Conservation (phyloP, 805 yeast species). For the Helenozyma rhizophorensis region DNA sequence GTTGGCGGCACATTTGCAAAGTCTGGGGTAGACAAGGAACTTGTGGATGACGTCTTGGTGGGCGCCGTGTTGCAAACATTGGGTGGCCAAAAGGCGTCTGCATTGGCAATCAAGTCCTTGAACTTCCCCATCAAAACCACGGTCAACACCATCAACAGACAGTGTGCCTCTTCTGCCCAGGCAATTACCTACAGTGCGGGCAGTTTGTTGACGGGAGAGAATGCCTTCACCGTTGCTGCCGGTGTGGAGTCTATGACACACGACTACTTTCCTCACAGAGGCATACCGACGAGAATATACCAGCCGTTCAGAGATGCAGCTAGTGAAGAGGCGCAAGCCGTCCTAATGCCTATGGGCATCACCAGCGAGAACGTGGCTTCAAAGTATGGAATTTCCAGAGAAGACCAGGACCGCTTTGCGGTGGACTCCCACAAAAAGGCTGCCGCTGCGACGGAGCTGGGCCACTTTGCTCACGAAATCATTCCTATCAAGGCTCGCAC, state of each 20-base stretch:
- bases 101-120: slow-evolving; percentile 28
- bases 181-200: slow-evolving; percentile 31
- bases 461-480: slow-evolving; percentile 21
- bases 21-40: slow-evolving; percentile 18
- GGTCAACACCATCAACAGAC: slow-evolving; percentile 32
- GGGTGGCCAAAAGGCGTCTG: slow-evolving; percentile 37
- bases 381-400: slow-evolving; percentile 20
- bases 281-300: slow-evolving; percentile 30
- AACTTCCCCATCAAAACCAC: slow-evolving; percentile 33
- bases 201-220: slow-evolving; percentile 26
- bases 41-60: slow-evolving; percentile 32
- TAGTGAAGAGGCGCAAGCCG: slow-evolving; percentile 22
- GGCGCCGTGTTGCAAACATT: slow-evolving; percentile 35
- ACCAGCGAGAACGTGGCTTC: slow-evolving; percentile 24
- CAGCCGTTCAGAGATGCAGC: slow-evolving; percentile 15
- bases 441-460: slow-evolving; percentile 18
- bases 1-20: slow-evolving; percentile 24
- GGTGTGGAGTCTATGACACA: slow-evolving; percentile 42
- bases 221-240: slow-evolving; percentile 32
- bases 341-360: slow-evolving; percentile 29
- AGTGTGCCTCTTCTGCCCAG: slow-evolving; percentile 38
- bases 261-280: slow-evolving; percentile 38
- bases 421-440: slow-evolving; percentile 22
- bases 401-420: slow-evolving; percentile 24
- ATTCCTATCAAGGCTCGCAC: slow-evolving; percentile 14